Conservation (phyloP, 1,139 yeast species). For the Hyphopichia buzzinii region DNA sequence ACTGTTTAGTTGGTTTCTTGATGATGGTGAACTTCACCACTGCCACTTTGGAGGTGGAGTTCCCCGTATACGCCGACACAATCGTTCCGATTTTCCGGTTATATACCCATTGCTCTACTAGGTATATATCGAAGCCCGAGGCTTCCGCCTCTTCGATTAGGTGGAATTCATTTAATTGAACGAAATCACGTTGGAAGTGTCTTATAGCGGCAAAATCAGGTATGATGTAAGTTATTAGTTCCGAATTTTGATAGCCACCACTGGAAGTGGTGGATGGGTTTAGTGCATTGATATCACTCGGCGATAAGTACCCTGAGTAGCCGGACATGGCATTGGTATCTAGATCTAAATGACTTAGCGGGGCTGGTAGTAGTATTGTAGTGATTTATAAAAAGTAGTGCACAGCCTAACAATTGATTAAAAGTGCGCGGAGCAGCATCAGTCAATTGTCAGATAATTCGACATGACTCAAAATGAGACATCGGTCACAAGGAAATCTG, state of each 20-base stretch:
- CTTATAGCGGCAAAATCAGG: slow-evolving; percentile 58
- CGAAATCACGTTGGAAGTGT: slow-evolving; percentile 42
- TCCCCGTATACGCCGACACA: slow-evolving; percentile 84
- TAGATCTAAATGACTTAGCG: no score
- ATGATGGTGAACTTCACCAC: slow-evolving; percentile 60
- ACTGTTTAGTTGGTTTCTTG: slow-evolving; percentile 51
- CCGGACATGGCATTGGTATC: no score
- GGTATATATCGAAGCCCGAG: slow-evolving; percentile 79
- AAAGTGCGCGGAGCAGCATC: no score
- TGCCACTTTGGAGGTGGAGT: slow-evolving; percentile 56
- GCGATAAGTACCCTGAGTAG: no score
- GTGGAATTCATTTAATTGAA: slow-evolving; percentile 35
- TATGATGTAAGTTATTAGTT: slow-evolving; percentile 40
- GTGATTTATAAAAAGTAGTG: no score
- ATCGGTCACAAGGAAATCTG: no score
- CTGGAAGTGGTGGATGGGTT: slow-evolving; percentile 2
- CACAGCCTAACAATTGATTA: no score
- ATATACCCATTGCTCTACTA: slow-evolving; percentile 93
- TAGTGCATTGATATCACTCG: not conserved
- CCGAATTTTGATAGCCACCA: slow-evolving; percentile 12
- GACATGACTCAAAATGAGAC: no score
- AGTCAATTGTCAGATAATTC: no score
- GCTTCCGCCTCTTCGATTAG: slow-evolving; percentile 43
- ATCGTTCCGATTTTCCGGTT: slow-evolving; percentile 65
- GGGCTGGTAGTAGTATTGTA: no score